Percentiles rank a stretch among this genome's conserved stretches.
Evolutionary conservation across 306 rosid genomes (phyloP).

Genomic region (Phaseolus lunatus): DNA sequence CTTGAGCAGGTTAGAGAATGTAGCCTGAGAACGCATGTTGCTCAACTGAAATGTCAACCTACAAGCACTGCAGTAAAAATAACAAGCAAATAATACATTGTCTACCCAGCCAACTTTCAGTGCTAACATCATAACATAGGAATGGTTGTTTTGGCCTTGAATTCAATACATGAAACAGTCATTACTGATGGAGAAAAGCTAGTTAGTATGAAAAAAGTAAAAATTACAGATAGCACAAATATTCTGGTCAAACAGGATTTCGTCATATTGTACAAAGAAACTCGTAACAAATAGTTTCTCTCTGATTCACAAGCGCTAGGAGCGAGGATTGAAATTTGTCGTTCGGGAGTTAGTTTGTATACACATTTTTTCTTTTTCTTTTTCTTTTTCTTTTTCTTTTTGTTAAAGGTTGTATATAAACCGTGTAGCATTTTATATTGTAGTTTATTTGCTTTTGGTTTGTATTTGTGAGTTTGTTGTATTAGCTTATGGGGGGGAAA

Average conservation of each 20-base stretch:
- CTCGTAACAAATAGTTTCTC: neutral
- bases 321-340: slow-evolving; percentile 49
- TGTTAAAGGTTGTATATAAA: slow-evolving; percentile 46
- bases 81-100: slow-evolving; percentile 49
- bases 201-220: neutral
- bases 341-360: slow-evolving; percentile 54
- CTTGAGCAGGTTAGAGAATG: slow-evolving; percentile 75
- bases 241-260: slow-evolving; percentile 5
- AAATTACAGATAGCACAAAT: neutral
- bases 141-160: slow-evolving; percentile 48
- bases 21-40: slow-evolving; percentile 77
- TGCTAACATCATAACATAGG: slow-evolving; percentile 60
- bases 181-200: slow-evolving; percentile 28
- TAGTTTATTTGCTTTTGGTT: neutral
- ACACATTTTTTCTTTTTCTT: slow-evolving; percentile 43
- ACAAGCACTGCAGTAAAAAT: slow-evolving; percentile 52
- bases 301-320: slow-evolving; percentile 37
- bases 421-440: slow-evolving; percentile 36
- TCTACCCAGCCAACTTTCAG: slow-evolving; percentile 49
- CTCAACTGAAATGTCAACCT: slow-evolving; percentile 64
- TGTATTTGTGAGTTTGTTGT: neutral
- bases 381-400: slow-evolving; percentile 38
- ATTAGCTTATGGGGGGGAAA: neutral
- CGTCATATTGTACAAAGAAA: slow-evolving; percentile 2
- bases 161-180: slow-evolving; percentile 44